Evolutionary conservation across 148 eudicot species (phyloP), one percentile per base, ranked within the genome.

Genomic region (Fagopyrum esculentum): DNA sequence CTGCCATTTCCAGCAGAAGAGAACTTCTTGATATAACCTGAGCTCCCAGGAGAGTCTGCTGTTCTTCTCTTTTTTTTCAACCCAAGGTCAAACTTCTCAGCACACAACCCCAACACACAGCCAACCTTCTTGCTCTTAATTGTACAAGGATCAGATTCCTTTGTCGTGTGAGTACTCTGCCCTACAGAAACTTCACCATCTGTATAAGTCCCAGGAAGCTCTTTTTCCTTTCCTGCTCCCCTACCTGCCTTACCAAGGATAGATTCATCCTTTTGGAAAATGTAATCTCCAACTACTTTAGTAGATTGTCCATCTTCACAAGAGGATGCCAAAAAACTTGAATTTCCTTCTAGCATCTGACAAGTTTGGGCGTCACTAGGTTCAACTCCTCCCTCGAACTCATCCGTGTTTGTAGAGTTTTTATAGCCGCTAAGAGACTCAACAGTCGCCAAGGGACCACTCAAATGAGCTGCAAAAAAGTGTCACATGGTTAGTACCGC

Each of bases 341-440:
- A 43, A 60, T 75, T 83, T 35, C 79, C 84, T 66, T 35, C 74
- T 51, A 71, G 47, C 9, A 52, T 70, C 76, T 84, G 78, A 52
- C 70, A 70, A 13, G 74, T 73, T 71, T 79, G 84, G 60, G 59
- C 35, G 48, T 78, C 83, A 51, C 45, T 40, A 35, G 78, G 74
- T 75, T 88, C 95, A 73, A 89, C 98, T 78, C 98, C 84, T 74
- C 89, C 83, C 78, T 91, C 88, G 46, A 91, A 88, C 87, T 89
- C 89, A 66, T 74, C 49, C 61, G 85, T 71, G 79, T 88, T 89
- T 73, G 76, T 47, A 66, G 86, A 81, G 72, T 74, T 81, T 80
- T 89, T 88, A 80, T 80, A 84, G 75, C 84, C 86, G 49, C 97
- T 91, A 56, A 85, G 81, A 79, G 88, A 64, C 74, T 93, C 98